Evolutionary conservation across 768 basidiomycete species (phyloP).

Genomic region (Inosperma sp.): DNA sequence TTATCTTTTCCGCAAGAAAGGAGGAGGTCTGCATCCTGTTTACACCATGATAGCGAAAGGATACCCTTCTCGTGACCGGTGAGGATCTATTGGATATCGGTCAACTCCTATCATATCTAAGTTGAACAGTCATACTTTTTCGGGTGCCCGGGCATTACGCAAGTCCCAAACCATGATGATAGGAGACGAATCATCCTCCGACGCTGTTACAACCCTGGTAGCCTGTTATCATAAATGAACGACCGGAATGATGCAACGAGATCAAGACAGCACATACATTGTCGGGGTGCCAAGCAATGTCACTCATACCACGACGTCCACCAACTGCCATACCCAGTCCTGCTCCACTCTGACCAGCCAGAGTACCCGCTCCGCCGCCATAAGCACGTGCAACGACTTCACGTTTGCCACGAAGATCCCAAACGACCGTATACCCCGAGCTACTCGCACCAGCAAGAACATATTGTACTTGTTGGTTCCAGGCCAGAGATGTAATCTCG

Average conservation of each 20-base stretch:
- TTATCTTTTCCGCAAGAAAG: conserved; percentile 97
- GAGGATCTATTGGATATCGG: conserved; percentile 56
- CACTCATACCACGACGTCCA: conserved; percentile 91
- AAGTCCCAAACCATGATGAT: conserved; percentile 99
- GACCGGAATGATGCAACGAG: conserved; percentile 10
- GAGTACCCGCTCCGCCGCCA: conserved; percentile 76
- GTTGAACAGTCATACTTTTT: conserved; percentile 82
- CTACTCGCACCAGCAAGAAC: conserved; percentile 92
- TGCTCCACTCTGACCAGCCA: conserved; percentile 53
- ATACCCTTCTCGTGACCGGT: conserved; percentile 97
- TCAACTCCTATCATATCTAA: background rate
- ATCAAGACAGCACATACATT: conserved; percentile 52
- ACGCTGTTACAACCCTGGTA: conserved; percentile 91
- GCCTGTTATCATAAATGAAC: conserved; percentile 48
- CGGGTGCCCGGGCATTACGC: conserved; percentile 95
- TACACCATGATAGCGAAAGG: conserved; percentile 94
- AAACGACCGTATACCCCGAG: conserved; percentile 94
- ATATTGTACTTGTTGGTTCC: conserved; percentile 93
- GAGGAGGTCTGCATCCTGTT: conserved; percentile 87
- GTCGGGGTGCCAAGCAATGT: conserved; percentile 97
- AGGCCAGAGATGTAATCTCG: conserved; percentile 89
- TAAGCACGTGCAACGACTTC: conserved; percentile 92
- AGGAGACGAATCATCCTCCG: conserved; percentile 93
- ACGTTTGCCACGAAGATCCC: conserved; percentile 91
- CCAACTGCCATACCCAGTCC: conserved; percentile 66